Base-by-base conservation (phyloP, 208 protist genomes). In the Trypanosoma boissoni region DNA sequence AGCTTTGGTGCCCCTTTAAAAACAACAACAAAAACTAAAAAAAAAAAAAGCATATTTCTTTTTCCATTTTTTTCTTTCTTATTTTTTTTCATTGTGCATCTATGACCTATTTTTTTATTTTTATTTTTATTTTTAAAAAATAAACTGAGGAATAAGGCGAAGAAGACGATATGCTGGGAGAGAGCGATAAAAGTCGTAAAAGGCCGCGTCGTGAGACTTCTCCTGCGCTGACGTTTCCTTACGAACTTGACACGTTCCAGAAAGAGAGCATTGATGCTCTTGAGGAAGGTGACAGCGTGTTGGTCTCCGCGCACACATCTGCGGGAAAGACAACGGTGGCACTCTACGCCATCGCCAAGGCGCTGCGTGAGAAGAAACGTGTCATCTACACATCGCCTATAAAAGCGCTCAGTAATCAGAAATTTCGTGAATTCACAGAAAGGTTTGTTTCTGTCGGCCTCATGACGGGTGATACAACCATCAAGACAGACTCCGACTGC, bases 331-430 rank as follows among this genome's bases (percentile, higher is more conserved):
- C 99, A 8, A 99, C 99, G 2, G 97, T 99, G 23, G 99, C 99
- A 9, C 88, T 99, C 55, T 99, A 99, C 74, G 98, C 98, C 37
- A 99, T 99, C 72, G 98, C 98, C 1, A 98, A 99, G 80, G 85
- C 96, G 23, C 76, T 99, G 31, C 81, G 92, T 5, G 94, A 98
- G 58, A 97, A 98, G 58, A 98, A 98, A 79, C 96, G 98, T 10
- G 98, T 99, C 16, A 98, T 99, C 44, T 99, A 99, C 82, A 99
- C 99, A 32, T 99, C 98, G 3, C 99, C 99, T 27, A 99, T 99
- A 74, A 99, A 99, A 63, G 99, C 99, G 0, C 86, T 99, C 0
- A 98, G 88, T 27, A 99, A 99, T 78, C 99, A 99, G 72, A 99
- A 99, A 75, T 99, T 98, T 72, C 78, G 98, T 51, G 98, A 99